Conservation (phyloP, 2,329 filamentous ascomycete genomes). For the Nothopassalora personata region DNA sequence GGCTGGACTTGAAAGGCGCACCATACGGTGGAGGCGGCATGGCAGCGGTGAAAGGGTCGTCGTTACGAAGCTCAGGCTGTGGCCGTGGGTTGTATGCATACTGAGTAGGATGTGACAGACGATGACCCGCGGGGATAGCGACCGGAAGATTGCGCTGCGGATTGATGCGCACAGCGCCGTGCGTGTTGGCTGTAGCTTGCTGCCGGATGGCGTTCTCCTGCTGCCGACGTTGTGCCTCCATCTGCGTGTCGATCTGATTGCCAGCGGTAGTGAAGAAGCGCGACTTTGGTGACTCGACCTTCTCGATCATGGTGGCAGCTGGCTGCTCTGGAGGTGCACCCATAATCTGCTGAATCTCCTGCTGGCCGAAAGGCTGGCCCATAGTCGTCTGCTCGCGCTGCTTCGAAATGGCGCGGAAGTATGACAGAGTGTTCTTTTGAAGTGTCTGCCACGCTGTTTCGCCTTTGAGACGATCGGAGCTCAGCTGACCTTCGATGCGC, state of each 20-base stretch:
- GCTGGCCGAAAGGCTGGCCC: slow-evolving; percentile 27
- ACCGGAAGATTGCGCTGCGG: background rate
- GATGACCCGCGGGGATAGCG: background rate
- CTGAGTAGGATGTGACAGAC: background rate
- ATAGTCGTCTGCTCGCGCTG: slow-evolving; percentile 33
- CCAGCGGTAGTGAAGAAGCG: background rate
- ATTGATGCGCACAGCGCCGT: background rate
- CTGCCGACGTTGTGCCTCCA: background rate
- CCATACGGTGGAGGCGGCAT: background rate
- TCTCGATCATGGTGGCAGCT: background rate
- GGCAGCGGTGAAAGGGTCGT: slow-evolving; percentile 4
- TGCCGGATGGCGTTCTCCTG: background rate
- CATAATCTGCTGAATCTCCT: slow-evolving; percentile 28
- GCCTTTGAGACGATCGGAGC: slow-evolving; percentile 36
- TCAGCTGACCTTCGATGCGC: slow-evolving; percentile 41
- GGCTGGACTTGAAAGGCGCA: background rate
- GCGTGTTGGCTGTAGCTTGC: background rate
- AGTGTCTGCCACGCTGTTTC: slow-evolving; percentile 32
- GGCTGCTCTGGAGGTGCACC: slow-evolving; percentile 6
- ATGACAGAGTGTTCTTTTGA: slow-evolving; percentile 35
- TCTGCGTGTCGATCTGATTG: background rate
- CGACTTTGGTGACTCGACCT: background rate
- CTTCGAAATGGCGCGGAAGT: slow-evolving; percentile 41
- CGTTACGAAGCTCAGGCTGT: background rate
- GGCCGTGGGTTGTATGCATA: background rate